Conservation (phyloP, 768 basidiomycete species). For the Lepiota venenata region DNA sequence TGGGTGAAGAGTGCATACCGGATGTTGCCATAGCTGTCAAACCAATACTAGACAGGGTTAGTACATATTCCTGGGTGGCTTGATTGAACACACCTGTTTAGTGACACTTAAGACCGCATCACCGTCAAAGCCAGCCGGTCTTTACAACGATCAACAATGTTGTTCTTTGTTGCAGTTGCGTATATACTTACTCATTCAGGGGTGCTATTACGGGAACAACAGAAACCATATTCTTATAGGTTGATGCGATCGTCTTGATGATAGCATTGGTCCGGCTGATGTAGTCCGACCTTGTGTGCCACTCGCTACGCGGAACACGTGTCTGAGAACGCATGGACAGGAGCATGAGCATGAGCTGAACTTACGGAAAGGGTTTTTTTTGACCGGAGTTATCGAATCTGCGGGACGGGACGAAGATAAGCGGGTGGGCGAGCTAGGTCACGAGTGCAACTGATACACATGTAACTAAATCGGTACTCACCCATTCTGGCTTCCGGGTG, state of each 20-base stretch:
- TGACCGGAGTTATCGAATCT: constrained; percentile 86
- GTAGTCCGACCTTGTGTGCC: constrained; percentile 67
- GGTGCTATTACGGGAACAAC: constrained; percentile 71
- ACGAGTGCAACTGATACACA: constrained; percentile 7
- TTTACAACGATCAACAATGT: constrained; percentile 21
- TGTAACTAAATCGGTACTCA: constrained; percentile 24
- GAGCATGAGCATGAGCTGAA: neutral
- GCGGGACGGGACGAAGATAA: constrained; percentile 4
- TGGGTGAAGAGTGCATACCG: constrained; percentile 36
- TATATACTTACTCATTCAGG: constrained; percentile 63
- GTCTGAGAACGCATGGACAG: neutral
- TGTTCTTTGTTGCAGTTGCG: neutral
- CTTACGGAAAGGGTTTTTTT: constrained; percentile 50
- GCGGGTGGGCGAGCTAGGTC: constrained; percentile 6
- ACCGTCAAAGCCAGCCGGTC: constrained; percentile 72
- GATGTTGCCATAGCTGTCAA: constrained; percentile 72
- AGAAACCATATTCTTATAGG: constrained; percentile 49
- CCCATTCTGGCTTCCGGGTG: constrained; percentile 86
- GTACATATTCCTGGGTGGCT: neutral
- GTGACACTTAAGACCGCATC: constrained; percentile 44
- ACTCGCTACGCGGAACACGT: constrained; percentile 33
- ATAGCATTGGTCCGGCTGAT: constrained; percentile 64
- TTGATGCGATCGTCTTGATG: constrained; percentile 57
- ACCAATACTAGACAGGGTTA: constrained; percentile 51
- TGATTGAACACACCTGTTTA: constrained; percentile 31